phyloP scores from a whole-genome alignment of 2,329 filamentous ascomycete genomes.

The Talaromyces piceae region DNA sequence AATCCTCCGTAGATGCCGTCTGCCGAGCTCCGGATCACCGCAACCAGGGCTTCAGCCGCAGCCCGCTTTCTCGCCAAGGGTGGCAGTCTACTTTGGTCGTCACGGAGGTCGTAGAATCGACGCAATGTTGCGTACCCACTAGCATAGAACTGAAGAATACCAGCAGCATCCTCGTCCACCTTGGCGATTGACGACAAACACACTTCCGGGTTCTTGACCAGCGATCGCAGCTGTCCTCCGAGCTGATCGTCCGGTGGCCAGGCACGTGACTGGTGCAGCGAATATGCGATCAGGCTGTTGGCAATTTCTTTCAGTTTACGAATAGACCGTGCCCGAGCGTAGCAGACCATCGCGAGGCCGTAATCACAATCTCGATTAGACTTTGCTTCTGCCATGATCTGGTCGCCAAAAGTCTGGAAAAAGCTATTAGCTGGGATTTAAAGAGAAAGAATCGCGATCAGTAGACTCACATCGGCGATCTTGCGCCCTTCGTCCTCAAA shows the following conservation, averaged over 20 bases:
- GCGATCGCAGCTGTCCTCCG: slow-evolving; percentile 61
- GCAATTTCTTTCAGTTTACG: slow-evolving; percentile 78
- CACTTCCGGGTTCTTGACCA: slow-evolving; percentile 64
- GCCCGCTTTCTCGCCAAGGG: slow-evolving; percentile 58
- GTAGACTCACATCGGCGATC: slow-evolving; percentile 65
- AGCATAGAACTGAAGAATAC: slow-evolving; percentile 74
- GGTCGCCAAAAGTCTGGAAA: slow-evolving; percentile 70
- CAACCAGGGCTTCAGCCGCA: slow-evolving; percentile 65
- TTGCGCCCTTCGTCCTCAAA: slow-evolving; percentile 71
- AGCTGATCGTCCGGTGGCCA: slow-evolving; percentile 67
- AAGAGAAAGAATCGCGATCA: background rate
- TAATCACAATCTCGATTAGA: slow-evolving; percentile 60
- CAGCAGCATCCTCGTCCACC: slow-evolving; percentile 72
- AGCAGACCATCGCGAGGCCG: slow-evolving; percentile 83
- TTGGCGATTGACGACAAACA: slow-evolving; percentile 65
- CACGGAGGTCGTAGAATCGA: slow-evolving; percentile 82
- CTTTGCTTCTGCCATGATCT: slow-evolving; percentile 49
- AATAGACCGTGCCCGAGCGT: slow-evolving; percentile 71
- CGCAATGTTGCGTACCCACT: slow-evolving; percentile 89
- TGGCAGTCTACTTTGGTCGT: slow-evolving; percentile 48
- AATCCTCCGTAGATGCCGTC: slow-evolving; percentile 88
- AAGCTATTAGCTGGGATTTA: slow-evolving; percentile 13
- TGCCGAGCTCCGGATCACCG: slow-evolving; percentile 77
- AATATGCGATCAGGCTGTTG: slow-evolving; percentile 79
- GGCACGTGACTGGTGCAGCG: slow-evolving; percentile 72